Base-by-base conservation (phyloP, 2,329 filamentous ascomycete genomes). In the Aspergillus ustus region DNA sequence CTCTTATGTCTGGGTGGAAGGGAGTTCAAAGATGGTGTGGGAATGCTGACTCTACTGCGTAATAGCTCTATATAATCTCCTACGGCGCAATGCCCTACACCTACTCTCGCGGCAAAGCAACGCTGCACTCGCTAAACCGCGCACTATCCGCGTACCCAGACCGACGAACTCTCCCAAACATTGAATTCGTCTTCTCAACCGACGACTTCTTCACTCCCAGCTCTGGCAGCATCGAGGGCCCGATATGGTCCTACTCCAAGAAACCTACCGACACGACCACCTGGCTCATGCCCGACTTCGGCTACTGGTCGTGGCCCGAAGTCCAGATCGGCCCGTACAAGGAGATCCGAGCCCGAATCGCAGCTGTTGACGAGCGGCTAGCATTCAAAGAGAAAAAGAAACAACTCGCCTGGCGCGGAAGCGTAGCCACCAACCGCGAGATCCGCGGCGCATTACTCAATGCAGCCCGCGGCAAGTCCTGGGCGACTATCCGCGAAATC, bases 251-350 rank as follows among this genome's bases (percentile, higher is more conserved):
- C 6, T 83, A 80, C 64, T 76, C 80, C 3, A 77, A 73, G 52
- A 73, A 65, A 40, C 69, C 75, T 8, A 72, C 76, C n/a, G 75
- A 81, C 37, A 70, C 70, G 7, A 69, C 75, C 15, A 71, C 76
- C 48, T 84, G 83, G 83, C 71, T 84, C 20, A 83, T 84, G 71
- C 82, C 83, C 0, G 83, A 85, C 65, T 85, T 84, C 65, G 82
- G 81, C 37, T 84, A 82, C 72, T 85, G 81, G 80, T 75, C 79
- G 8, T 84, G 81, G 82, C 82, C 82, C 2, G 81, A 83, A 61
- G 78, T 80, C 19, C 75, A 77, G 60, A 77, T 80, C 22, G 78
- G 80, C 2, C 70, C 78, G 5, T 81, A 82, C 67, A 72, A 74
- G n/a, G 78, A 81, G 59, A 74, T 81, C 31, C 73, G 77, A 4